Percentiles rank a stretch among this genome's conserved stretches.
Conservation (phyloP, 345 rosid genomes). For the Ceriops decandra region DNA sequence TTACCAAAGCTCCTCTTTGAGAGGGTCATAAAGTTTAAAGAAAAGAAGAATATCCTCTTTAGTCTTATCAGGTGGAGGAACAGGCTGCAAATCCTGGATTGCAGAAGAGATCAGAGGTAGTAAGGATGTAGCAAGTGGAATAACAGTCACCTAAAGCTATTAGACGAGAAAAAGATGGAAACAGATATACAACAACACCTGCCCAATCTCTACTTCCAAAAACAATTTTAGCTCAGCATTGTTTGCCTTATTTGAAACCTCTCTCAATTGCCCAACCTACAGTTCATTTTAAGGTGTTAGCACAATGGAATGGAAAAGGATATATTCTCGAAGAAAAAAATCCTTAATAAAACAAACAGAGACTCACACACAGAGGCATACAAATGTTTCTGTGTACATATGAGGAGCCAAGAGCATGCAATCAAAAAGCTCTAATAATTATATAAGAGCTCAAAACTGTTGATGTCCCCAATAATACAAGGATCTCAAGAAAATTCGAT, state of each 20-base stretch:
- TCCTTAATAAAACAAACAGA: too few relatives aligned
- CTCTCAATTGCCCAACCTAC: conserved; percentile 93
- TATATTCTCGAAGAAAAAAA: neutral
- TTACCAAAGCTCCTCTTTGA: conserved; percentile 73
- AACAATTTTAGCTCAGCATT: conserved; percentile 85
- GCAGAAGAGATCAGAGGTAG: neutral
- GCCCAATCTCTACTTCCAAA: conserved; percentile 82
- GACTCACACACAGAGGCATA: too few relatives aligned
- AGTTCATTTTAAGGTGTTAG: conserved; percentile 5
- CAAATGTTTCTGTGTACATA: too few relatives aligned
- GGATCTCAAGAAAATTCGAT: too few relatives aligned
- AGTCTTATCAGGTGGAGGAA: conserved; percentile 59
- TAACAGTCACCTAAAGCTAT: neutral
- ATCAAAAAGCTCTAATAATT: too few relatives aligned
- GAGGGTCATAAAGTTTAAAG: conserved; percentile 91
- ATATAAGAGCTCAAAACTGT: too few relatives aligned
- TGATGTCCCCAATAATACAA: too few relatives aligned
- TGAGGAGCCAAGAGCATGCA: too few relatives aligned
- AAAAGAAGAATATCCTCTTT: conserved; percentile 81
- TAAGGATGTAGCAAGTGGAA: neutral
- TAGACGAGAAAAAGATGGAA: neutral
- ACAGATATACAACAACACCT: conserved; percentile 38
- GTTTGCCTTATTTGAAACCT: conserved; percentile 69
- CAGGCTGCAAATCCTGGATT: conserved; percentile 66
- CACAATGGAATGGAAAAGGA: neutral